Conservation (phyloP, 306 rosid species). For the Dalbergia cochinchinensis region DNA sequence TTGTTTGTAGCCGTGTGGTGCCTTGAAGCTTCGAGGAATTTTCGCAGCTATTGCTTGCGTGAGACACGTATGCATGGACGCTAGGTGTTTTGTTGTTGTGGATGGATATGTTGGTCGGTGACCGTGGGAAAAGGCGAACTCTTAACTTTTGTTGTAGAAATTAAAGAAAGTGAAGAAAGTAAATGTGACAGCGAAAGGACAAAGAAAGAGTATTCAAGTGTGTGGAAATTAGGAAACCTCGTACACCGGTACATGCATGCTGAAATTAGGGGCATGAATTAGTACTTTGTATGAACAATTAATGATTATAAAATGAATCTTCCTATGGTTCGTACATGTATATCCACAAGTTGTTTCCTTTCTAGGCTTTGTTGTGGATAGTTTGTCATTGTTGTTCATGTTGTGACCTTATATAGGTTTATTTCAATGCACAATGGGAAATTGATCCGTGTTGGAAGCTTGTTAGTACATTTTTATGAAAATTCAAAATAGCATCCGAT, state of each 20-base stretch:
- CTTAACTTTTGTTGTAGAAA: slow-evolving; percentile 8
- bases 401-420: too few relatives aligned
- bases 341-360: too few relatives aligned
- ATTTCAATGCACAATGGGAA: too few relatives aligned
- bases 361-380: too few relatives aligned
- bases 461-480: not conserved
- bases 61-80: slow-evolving; percentile 41
- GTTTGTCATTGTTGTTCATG: too few relatives aligned
- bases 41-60: slow-evolving; percentile 38
- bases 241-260: slow-evolving; percentile 2
- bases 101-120: slow-evolving; percentile 11
- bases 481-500: too few relatives aligned
- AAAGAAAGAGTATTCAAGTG: too few relatives aligned
- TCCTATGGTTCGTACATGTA: slow-evolving; percentile 42
- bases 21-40: slow-evolving; percentile 52
- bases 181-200: not conserved
- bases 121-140: slow-evolving; percentile 33
- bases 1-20: not conserved
- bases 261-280: not conserved
- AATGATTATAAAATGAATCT: slow-evolving; percentile 41
- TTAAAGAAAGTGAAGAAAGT: not conserved
- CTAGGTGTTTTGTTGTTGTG: not conserved
- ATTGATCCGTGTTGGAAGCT: too few relatives aligned
- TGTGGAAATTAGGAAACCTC: not conserved
- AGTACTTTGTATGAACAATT: not conserved